These are phyloP conservation scores for Hypoxylon sp. DNA, from an alignment of 2,329 filamentous ascomycete species.

Conservation along the genomic window DNA sequence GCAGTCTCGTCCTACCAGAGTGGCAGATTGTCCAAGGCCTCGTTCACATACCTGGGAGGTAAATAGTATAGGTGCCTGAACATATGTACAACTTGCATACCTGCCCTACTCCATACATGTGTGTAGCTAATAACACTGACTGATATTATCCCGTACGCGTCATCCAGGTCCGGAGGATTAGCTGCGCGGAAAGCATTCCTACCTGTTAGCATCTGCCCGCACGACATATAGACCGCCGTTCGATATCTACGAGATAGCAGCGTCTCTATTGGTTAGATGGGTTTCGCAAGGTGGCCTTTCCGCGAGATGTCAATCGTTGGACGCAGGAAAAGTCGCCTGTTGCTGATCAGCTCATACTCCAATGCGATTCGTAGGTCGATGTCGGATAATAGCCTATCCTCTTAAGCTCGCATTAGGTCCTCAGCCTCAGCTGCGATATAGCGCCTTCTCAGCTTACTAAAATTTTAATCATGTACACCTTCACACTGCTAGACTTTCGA, in stretches of 20 bases:
- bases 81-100: not conserved
- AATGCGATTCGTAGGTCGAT: not conserved
- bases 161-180: conserved; percentile 14
- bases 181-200: conserved; percentile 16
- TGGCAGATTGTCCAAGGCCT: not conserved
- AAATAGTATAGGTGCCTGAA: not conserved
- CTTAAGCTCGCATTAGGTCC: too few relatives aligned
- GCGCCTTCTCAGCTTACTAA: conserved; percentile 11
- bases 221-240: too few relatives aligned
- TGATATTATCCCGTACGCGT: conserved; percentile 12
- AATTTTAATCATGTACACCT: not conserved
- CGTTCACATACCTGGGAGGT: too few relatives aligned
- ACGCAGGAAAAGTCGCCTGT: too few relatives aligned
- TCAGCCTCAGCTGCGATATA: too few relatives aligned
- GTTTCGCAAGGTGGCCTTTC: too few relatives aligned
- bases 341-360: not conserved
- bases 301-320: too few relatives aligned
- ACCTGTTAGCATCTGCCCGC: too few relatives aligned
- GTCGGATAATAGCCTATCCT: not conserved
- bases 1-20: conserved; percentile 17
- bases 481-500: conserved; percentile 6
- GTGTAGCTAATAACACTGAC: not conserved
- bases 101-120: too few relatives aligned
- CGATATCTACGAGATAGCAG: too few relatives aligned
- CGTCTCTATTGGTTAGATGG: too few relatives aligned